Conservation (phyloP, 345 rosid genomes). For the Bretschneidera sinensis region DNA sequence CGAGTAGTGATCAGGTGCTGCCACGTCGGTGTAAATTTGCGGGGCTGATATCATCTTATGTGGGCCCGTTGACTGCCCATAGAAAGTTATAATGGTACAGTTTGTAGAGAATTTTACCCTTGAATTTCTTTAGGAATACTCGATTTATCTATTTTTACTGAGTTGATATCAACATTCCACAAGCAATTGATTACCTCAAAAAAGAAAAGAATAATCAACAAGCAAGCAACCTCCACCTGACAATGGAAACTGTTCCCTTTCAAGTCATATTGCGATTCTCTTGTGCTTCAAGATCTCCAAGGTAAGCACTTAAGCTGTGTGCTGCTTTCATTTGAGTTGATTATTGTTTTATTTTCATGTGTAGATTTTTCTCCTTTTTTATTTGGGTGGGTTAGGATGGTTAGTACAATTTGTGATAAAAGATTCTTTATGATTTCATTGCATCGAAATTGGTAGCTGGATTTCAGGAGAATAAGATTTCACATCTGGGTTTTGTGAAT, state of each 20-base stretch:
- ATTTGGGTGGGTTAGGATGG: too few species aligned
- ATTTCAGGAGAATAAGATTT: not conserved
- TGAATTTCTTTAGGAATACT: not conserved
- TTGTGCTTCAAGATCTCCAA: constrained; percentile 4
- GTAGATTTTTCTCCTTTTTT: too few species aligned
- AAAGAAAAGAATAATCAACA: too few species aligned
- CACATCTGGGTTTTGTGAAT: not conserved
- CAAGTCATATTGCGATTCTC: constrained; percentile 8
- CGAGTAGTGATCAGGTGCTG: not conserved
- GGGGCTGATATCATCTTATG: not conserved
- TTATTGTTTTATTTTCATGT: not conserved
- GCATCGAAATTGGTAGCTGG: not conserved
- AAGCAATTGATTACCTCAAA: too few species aligned
- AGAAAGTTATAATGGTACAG: not conserved
- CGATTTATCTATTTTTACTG: not conserved
- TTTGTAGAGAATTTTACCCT: not conserved
- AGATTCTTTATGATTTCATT: not conserved
- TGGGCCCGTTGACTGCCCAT: not conserved
- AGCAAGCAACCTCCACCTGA: not conserved
- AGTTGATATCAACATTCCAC: too few species aligned
- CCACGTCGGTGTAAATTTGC: not conserved
- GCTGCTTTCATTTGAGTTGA: not conserved
- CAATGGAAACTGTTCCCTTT: constrained; percentile 18
- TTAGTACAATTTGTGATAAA: too few species aligned
- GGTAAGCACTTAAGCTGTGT: constrained; percentile 12